Percentiles rank a stretch among this genome's conserved stretches.
Conservation (phyloP, 177 flowering plant genomes). For the Vitis hybrid region DNA sequence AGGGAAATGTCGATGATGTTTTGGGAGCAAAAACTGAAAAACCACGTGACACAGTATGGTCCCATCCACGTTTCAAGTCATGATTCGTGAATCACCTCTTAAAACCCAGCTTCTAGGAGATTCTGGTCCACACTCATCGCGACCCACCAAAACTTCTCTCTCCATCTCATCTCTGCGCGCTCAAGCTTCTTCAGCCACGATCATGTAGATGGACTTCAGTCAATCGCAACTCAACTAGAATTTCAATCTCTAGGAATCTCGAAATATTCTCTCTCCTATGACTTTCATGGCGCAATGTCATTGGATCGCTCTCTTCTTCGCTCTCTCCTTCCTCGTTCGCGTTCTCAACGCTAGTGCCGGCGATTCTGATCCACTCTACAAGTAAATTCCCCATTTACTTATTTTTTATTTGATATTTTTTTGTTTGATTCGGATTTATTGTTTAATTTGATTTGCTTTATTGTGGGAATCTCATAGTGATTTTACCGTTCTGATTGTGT, state of each 20-base stretch:
- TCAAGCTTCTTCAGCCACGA: neutral
- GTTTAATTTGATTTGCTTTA: neutral
- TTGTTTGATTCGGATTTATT: neutral
- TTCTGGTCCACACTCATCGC: neutral
- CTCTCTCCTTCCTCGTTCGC: constrained; percentile 26
- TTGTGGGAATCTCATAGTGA: neutral
- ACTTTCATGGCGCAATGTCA: constrained; percentile 35
- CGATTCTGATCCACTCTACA: constrained; percentile 75
- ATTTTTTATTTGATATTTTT: neutral
- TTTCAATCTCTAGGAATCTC: constrained; percentile 10
- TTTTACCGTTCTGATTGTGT: neutral
- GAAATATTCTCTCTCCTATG: constrained; percentile 2
- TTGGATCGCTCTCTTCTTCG: constrained; percentile 25
- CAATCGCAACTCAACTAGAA: neutral
- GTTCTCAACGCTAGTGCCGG: constrained; percentile 62
- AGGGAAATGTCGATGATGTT: no score
- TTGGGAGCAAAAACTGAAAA: no score
- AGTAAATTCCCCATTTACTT: constrained; percentile 26
- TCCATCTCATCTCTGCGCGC: neutral
- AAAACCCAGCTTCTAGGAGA: no score
- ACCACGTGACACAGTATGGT: no score
- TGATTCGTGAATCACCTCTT: no score
- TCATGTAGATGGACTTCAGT: constrained; percentile 2
- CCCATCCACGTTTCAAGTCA: no score
- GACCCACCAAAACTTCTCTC: neutral